phyloP scores from a whole-genome alignment of 1,284 basidiomycete species.

The Austroboletus niveus region DNA sequence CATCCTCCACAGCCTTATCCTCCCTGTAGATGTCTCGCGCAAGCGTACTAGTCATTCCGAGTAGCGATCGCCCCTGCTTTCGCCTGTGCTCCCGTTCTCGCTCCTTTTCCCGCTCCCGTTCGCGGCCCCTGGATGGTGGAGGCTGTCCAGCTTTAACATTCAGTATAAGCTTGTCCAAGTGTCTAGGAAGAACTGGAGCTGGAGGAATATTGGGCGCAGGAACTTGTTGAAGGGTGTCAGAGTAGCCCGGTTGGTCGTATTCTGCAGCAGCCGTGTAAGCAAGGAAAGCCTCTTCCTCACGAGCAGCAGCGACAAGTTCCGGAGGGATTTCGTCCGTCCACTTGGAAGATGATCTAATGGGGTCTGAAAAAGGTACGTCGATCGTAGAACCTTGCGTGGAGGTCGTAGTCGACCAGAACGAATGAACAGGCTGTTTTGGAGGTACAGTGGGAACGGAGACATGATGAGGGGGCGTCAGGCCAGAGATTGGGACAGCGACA shows the following conservation, averaged over 20 bases:
- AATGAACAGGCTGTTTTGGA: slow-evolving; percentile 35
- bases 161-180: slow-evolving; percentile 92
- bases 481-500: slow-evolving; percentile 53
- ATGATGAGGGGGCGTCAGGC: slow-evolving; percentile 32
- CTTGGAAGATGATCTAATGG: slow-evolving; percentile 34
- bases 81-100: slow-evolving; percentile 32
- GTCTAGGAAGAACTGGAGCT: slow-evolving; percentile 84
- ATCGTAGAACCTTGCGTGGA: slow-evolving; percentile 33
- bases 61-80: slow-evolving; percentile 32
- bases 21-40: slow-evolving; percentile 28
- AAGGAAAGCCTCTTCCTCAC: slow-evolving; percentile 79
- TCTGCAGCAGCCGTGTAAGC: slow-evolving; percentile 39
- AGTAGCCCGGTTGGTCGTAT: slow-evolving; percentile 28
- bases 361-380: slow-evolving; percentile 23
- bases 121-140: slow-evolving; percentile 32
- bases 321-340: slow-evolving; percentile 81
- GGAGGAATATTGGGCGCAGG: slow-evolving; percentile 76
- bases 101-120: slow-evolving; percentile 33
- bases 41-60: slow-evolving; percentile 29
- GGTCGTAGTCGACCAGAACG: slow-evolving; percentile 38
- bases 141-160: slow-evolving; percentile 54
- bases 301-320: slow-evolving; percentile 75
- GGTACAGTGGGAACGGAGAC: slow-evolving; percentile 34
- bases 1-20: slow-evolving; percentile 23
- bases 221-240: slow-evolving; percentile 31